These are phyloP conservation scores for Chlamydomonas schloesseri DNA, from an alignment of 139 green algal genomes.

Conservation along the genomic window DNA sequence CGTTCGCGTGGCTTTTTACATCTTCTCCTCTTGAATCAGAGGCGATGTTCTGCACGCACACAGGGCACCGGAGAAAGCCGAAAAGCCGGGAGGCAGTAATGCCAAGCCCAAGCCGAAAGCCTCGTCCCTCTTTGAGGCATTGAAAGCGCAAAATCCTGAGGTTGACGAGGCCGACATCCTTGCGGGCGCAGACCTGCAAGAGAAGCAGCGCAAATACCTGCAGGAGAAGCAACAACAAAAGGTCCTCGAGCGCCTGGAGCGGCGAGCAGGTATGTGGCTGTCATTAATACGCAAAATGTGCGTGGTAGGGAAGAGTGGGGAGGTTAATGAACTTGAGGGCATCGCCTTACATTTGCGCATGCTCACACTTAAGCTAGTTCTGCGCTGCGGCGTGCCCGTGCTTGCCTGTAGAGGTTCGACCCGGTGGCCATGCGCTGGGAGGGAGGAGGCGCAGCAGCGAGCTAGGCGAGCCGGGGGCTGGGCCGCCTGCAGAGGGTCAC, in stretches of 20 bases:
- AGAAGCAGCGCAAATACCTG: slow-evolving; percentile 13
- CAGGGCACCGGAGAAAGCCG: no score
- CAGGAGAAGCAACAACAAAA: slow-evolving; percentile 4
- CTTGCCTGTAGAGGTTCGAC: neutral
- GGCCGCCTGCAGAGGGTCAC: neutral
- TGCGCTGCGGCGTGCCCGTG: neutral
- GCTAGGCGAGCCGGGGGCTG: neutral
- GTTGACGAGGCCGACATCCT: slow-evolving; percentile 11
- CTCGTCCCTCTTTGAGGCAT: neutral
- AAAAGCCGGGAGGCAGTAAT: no score
- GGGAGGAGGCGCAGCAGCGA: neutral
- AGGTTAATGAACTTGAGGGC: no score
- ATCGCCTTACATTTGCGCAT: no score
- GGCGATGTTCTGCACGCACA: no score
- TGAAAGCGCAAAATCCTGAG: slow-evolving; percentile 6
- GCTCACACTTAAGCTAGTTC: neutral
- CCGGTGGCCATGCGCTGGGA: neutral
- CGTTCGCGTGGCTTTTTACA: no score
- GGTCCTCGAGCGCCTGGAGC: slow-evolving; percentile 17
- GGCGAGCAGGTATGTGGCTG: slow-evolving; percentile 1
- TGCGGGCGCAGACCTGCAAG: neutral
- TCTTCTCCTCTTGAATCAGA: no score
- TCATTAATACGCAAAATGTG: neutral
- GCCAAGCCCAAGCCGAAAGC: neutral
- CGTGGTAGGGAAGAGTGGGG: no score